Evolutionary conservation across 306 rosid species (phyloP).

Genomic region (Corylus heterophylla): DNA sequence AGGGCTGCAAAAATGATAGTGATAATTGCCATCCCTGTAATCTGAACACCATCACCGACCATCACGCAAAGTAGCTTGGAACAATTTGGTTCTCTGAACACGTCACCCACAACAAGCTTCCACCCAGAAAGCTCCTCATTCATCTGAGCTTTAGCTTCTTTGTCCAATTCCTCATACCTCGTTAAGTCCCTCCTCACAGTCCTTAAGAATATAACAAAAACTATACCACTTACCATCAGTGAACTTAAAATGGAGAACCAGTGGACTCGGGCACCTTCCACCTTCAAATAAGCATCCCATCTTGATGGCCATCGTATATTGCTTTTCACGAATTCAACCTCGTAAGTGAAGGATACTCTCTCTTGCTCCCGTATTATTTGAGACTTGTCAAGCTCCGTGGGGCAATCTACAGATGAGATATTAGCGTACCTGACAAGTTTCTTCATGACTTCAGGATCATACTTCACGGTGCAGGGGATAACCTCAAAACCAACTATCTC

Average conservation of each 20-base stretch:
- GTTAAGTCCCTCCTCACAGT: slow-evolving; percentile 97
- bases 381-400: slow-evolving; percentile 58
- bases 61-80: slow-evolving; percentile 87
- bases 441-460: slow-evolving; percentile 55
- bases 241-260: slow-evolving; percentile 76
- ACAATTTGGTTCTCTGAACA: slow-evolving; percentile 83
- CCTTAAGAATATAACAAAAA: slow-evolving; percentile 87
- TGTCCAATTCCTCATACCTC: slow-evolving; percentile 92
- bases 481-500: slow-evolving; percentile 97
- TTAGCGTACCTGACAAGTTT: slow-evolving; percentile 47
- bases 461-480: slow-evolving; percentile 72
- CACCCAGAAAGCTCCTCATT: slow-evolving; percentile 99
- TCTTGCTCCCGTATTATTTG: slow-evolving; percentile 78
- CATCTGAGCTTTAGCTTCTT: slow-evolving; percentile 96
- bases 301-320: slow-evolving; percentile 92
- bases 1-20: slow-evolving; percentile 87
- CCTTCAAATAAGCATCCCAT: slow-evolving; percentile 95
- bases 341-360: slow-evolving; percentile 82
- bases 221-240: slow-evolving; percentile 89
- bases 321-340: slow-evolving; percentile 86
- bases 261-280: slow-evolving; percentile 97
- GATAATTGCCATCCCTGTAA: slow-evolving; percentile 84
- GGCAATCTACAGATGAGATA: slow-evolving; percentile 49
- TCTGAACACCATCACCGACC: slow-evolving; percentile 96
- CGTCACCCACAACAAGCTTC: slow-evolving; percentile 99